Conservation (phyloP, 257 asterid genomes). For the Ocimum tenuiflorum region DNA sequence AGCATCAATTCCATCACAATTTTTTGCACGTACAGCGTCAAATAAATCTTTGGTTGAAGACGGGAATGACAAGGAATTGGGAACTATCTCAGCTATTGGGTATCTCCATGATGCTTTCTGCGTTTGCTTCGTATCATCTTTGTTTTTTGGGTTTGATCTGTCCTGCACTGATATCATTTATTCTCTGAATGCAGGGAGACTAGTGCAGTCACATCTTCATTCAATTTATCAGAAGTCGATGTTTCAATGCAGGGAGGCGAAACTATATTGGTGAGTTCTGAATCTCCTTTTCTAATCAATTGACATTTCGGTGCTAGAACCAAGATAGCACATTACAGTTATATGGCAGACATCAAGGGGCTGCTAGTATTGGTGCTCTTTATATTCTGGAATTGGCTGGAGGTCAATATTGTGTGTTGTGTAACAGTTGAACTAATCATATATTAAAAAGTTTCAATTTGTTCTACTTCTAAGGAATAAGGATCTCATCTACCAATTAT, state of each 20-base stretch:
- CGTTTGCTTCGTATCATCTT: slow-evolving; percentile 1
- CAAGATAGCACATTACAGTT: background rate
- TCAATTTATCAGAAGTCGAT: slow-evolving; percentile 65
- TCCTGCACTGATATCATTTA: slow-evolving; percentile 17
- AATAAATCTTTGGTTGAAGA: slow-evolving; percentile 39
- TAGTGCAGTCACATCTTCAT: slow-evolving; percentile 45
- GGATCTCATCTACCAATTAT: no score
- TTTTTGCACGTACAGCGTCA: slow-evolving; percentile 42
- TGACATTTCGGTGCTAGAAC: slow-evolving; percentile 4
- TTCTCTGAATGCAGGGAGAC: slow-evolving; percentile 48
- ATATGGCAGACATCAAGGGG: background rate
- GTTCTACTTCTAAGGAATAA: no score
- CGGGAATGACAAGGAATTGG: slow-evolving; percentile 39
- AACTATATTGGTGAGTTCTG: slow-evolving; percentile 58
- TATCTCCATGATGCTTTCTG: slow-evolving; percentile 30
- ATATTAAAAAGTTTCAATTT: no score
- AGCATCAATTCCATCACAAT: slow-evolving; percentile 19
- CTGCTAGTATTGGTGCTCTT: background rate
- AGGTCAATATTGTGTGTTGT: no score
- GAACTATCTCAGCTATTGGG: slow-evolving; percentile 44
- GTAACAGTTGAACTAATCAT: no score
- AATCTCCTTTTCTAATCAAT: slow-evolving; percentile 11
- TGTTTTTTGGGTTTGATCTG: slow-evolving; percentile 1
- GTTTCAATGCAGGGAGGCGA: slow-evolving; percentile 60
- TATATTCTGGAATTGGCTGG: no score